Percentiles rank a stretch among this genome's conserved stretches.
phyloP scores from a whole-genome alignment of 345 rosid species.

The Lenwebbia sp. region DNA sequence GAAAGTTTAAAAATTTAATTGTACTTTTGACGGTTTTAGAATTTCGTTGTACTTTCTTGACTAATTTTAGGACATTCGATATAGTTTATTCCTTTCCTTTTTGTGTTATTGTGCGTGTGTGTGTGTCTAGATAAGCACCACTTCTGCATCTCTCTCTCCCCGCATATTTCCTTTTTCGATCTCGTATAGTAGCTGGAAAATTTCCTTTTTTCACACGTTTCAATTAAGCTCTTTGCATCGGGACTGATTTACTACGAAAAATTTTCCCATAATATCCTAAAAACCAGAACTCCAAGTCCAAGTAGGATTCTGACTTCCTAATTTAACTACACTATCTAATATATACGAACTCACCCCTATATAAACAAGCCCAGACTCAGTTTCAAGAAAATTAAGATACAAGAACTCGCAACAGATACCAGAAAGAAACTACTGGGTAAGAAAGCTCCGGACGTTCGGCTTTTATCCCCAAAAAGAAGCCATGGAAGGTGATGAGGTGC shows the following conservation, averaged over 20 bases:
- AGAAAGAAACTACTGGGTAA: background rate
- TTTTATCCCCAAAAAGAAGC: background rate
- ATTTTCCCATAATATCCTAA: background rate
- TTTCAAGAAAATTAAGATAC: background rate
- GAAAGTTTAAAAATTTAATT: background rate
- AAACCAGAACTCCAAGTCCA: too few species aligned
- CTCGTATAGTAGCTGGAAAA: background rate
- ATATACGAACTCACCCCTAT: background rate
- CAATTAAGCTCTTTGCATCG: background rate
- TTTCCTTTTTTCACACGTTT: background rate
- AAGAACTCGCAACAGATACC: background rate
- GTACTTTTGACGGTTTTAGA: background rate
- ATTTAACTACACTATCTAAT: background rate
- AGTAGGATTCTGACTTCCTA: background rate
- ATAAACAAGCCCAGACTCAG: background rate
- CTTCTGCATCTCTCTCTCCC: background rate
- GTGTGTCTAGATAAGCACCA: background rate
- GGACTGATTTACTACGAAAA: background rate
- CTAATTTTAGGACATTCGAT: background rate
- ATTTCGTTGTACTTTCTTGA: rapidly evolving
- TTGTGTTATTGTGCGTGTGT: background rate
- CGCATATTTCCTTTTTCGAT: background rate
- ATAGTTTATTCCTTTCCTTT: background rate
- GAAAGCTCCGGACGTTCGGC: background rate
- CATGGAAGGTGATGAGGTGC: background rate